A percentile compares a stretch with the other conserved stretches of the same genome.
Conservation (phyloP, 2,329 filamentous ascomycete genomes). For the Cryphonectria naterciae region DNA sequence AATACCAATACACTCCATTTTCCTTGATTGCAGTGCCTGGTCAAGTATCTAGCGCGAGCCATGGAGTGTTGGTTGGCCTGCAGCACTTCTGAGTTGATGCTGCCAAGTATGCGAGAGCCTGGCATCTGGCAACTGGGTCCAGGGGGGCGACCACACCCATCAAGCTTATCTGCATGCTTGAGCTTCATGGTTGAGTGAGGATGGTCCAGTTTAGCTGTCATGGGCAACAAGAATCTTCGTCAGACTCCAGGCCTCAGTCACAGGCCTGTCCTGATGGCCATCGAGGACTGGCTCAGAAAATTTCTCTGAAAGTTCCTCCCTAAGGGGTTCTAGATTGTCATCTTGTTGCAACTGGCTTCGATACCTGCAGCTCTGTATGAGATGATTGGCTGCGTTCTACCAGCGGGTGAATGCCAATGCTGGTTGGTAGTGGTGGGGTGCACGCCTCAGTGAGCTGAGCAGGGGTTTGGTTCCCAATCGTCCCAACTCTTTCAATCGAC, state of each 20-base stretch:
- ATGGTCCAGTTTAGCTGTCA: not conserved
- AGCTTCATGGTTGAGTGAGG: not conserved
- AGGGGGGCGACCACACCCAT: not conserved
- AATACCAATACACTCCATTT: not conserved
- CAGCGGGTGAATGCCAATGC: not conserved
- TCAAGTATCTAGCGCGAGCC: not conserved
- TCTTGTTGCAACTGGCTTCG: conserved; percentile 18
- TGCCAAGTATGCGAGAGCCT: not conserved
- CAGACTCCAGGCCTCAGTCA: conserved; percentile 3
- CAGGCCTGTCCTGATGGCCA: not conserved
- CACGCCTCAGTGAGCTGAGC: conserved; percentile 1
- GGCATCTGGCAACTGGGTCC: not conserved
- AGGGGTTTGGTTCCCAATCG: conserved; percentile 3
- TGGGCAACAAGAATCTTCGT: not conserved
- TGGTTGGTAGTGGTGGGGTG: conserved; percentile 8
- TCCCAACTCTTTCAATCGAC: not conserved
- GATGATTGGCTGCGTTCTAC: conserved; percentile 27
- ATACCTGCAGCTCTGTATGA: conserved; percentile 18
- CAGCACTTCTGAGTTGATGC: not conserved
- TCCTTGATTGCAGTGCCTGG: not conserved
- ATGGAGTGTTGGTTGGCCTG: not conserved
- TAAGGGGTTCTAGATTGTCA: not conserved
- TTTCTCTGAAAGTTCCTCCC: conserved; percentile 12
- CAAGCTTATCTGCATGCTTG: conserved; percentile 20
- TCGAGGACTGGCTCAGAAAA: conserved; percentile 25